Evolutionary conservation across 345 rosid species (phyloP).

Genomic region (Euphorbia pulcherrima): DNA sequence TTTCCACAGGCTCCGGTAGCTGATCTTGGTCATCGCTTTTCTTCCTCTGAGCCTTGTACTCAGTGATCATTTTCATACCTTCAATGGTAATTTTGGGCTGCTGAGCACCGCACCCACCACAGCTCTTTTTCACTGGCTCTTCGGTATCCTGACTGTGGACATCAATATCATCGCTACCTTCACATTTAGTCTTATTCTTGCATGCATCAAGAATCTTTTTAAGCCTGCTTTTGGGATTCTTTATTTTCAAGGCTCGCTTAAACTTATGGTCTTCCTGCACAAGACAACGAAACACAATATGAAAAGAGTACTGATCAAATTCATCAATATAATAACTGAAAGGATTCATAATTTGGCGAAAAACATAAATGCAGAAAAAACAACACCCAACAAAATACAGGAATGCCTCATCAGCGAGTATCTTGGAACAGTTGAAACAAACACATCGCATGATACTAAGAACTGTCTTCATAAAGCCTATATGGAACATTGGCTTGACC

Average conservation of each 20-base stretch:
- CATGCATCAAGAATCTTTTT: constrained; percentile 86
- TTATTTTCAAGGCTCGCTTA: constrained; percentile 88
- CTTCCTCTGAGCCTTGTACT: constrained; percentile 69
- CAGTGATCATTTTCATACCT: constrained; percentile 96
- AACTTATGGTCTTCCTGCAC: constrained; percentile 91
- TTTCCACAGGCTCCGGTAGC: constrained; percentile 91
- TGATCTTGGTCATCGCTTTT: constrained; percentile 82
- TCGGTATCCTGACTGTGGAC: constrained; percentile 59
- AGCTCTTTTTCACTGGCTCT: constrained; percentile 71
- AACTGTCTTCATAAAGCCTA: constrained; percentile 89
- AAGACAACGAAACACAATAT: constrained; percentile 19
- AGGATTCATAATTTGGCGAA: not conserved
- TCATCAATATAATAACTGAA: not conserved
- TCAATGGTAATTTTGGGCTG: constrained; percentile 90
- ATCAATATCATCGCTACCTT: constrained; percentile 77
- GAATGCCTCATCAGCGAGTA: constrained; percentile 77
- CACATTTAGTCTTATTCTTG: constrained; percentile 87
- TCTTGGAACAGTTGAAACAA: constrained; percentile 93
- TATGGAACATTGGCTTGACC: constrained; percentile 95
- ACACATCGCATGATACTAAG: constrained; percentile 85
- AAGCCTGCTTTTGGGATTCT: constrained; percentile 83
- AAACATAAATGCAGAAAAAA: not conserved
- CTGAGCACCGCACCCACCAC: constrained; percentile 90
- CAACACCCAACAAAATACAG: not conserved
- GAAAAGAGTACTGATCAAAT: not conserved